Base-by-base conservation (phyloP, 768 basidiomycete genomes). In the Pulveroboletus sp. region DNA sequence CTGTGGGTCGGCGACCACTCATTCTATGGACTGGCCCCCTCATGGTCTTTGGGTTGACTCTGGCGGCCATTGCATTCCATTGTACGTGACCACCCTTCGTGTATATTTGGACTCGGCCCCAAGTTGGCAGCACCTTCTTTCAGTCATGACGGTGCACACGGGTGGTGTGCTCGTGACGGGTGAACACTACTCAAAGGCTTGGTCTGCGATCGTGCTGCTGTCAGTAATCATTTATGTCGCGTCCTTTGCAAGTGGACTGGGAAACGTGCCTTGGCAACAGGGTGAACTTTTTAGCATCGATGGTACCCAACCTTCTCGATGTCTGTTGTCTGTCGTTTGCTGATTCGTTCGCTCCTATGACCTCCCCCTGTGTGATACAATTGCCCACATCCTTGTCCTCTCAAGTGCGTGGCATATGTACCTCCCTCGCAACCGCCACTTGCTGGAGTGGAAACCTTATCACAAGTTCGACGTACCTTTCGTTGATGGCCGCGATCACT, bases 231-330 rank as follows among this genome's bases (percentile, higher is more conserved):
- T 87, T 55, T 92, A 85, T 67, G 88, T 90, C 19, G 85, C 85
- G 1, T 84, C 84, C 11, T 93, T 91, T 60, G 90, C 87, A 0
- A 85, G 78, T 3, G 85, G 88, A 6, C 68, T 90, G 16, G 88
- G 88, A 1, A 87, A 88, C 58, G 81, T 90, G 3, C 90, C 90
- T 0, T 91, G 90, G 90, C 87, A 90, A 59, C 90, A 90, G 64
- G 88, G 87, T 37, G 90, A 91, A 61, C 75, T 93, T 11, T 92
- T 92, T 68, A 73, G 76, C 19, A 76, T 91, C 32, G 86, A 90
- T 73, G 81, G 82, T 80, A 33, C 6, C 17, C 17, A 9, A n/a
- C 24, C 32, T 13, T 19, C 11, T 16, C 5, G 8, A 29, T 9
- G 27, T 29, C 12, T 7, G 12, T 20, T n/a, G 11, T 24, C 27